These are phyloP conservation scores for Blastobotrys persicus DNA, from an alignment of 1,139 yeast genomes.

Conservation along the genomic window DNA sequence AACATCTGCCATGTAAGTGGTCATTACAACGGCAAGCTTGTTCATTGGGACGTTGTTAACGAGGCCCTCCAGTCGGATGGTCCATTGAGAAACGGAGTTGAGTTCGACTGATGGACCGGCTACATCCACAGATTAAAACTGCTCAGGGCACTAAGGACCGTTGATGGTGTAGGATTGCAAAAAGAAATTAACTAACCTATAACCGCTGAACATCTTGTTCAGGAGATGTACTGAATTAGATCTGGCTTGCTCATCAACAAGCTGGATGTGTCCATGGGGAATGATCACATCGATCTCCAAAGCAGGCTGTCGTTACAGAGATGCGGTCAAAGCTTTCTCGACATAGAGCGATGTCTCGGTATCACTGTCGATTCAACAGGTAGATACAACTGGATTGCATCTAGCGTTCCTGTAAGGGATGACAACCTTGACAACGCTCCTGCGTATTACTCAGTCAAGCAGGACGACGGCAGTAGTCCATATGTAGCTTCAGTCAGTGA, in stretches of 20 bases:
- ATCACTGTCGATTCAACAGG: background rate
- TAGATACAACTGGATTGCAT: background rate
- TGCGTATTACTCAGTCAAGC: background rate
- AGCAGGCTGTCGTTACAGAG: background rate
- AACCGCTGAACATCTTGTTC: background rate
- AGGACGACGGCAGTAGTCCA: too few relatives aligned
- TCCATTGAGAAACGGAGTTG: slow-evolving; percentile 9
- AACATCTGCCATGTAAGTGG: slow-evolving; percentile 14
- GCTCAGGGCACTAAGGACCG: too few relatives aligned
- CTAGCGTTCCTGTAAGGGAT: background rate
- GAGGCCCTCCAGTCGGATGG: slow-evolving; percentile 19
- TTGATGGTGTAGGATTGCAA: slow-evolving; percentile 19
- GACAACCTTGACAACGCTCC: background rate
- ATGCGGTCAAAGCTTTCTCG: background rate
- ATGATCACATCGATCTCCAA: background rate
- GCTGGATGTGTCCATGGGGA: background rate
- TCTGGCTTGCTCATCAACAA: background rate
- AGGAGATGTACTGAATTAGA: background rate
- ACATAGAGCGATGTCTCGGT: background rate
- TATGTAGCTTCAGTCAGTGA: too few relatives aligned
- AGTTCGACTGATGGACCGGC: slow-evolving; percentile 16
- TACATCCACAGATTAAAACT: too few relatives aligned
- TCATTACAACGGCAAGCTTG: slow-evolving; percentile 15
- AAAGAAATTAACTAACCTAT: slow-evolving; percentile 13
- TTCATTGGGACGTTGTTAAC: slow-evolving; percentile 18